phyloP scores from a whole-genome alignment of 495 filamentous ascomycete species.

The Lichina pygmaea region DNA sequence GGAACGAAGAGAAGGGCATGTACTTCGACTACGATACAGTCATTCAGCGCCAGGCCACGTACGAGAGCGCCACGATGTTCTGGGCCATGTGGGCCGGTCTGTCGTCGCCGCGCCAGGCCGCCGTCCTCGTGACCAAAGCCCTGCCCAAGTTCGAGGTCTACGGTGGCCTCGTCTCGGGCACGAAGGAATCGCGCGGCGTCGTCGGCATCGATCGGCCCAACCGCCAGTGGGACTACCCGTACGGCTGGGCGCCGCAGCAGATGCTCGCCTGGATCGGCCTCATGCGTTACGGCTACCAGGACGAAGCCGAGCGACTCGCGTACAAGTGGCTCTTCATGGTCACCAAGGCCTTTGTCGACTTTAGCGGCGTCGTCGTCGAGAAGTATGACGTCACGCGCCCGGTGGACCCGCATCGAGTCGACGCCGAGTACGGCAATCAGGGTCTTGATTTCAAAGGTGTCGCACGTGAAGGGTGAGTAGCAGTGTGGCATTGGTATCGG shows the following conservation, averaged over 20 bases:
- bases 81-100: conserved; percentile 93
- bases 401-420: conserved; percentile 71
- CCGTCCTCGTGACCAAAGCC: conserved; percentile 41
- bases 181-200: conserved; percentile 56
- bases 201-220: conserved; percentile 66
- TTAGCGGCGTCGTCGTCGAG: conserved; percentile 91
- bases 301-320: conserved; percentile 62
- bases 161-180: conserved; percentile 75
- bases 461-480: conserved; percentile 72
- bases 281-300: conserved; percentile 66
- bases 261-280: conserved; percentile 91
- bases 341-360: conserved; percentile 87
- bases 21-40: conserved; percentile 89
- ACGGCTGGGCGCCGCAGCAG: conserved; percentile 95
- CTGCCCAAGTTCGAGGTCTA: conserved; percentile 66
- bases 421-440: conserved; percentile 95
- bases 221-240: conserved; percentile 94
- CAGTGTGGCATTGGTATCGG: conserved; percentile 1
- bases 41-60: conserved; percentile 45
- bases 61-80: conserved; percentile 77
- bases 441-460: conserved; percentile 82
- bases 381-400: conserved; percentile 91
- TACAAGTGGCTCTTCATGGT: conserved; percentile 98
- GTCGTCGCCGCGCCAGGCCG: conserved; percentile 52
- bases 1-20: conserved; percentile 76